Evolutionary conservation across 2,329 filamentous ascomycete species (phyloP), one percentile per base, ranked within the genome.

Genomic region (Pyricularia pennisetigena): DNA sequence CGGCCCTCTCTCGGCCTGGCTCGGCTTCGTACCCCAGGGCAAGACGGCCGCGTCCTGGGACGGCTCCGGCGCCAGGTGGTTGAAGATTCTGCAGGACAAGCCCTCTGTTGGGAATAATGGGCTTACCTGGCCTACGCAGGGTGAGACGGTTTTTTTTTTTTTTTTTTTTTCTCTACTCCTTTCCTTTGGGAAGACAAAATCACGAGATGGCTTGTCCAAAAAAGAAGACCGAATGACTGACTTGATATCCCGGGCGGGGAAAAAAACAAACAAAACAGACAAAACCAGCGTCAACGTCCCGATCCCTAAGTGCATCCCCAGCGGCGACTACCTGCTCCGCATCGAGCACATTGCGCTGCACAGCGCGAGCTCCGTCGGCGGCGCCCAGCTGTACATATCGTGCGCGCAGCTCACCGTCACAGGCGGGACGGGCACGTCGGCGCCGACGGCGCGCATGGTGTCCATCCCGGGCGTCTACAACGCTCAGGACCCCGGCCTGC

Each of bases 81-180:
- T 80, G 74, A 81, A 81, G 75, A 77, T 81, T 61, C 79, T 74
- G 73, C 77, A 81, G 73, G 78, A 80, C 70, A 74, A 76, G 70
- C 78, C 78, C 5, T 71, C 71, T 24, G 72, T 74, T 8, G 76
- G 75, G 4, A 74, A 75, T 2, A 72, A 74, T 4, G 73, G 75
- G n/a, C 74, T 80, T 67, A 76, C 68, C 1, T 81, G 79, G 78
- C 78, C 78, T 6, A 76, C 75, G 28, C 74, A 75, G 32, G 76
- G 79, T 79, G 61, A 16, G 71, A 68, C 41, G 12, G 28, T 26
- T 2, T 4, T 59, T 24, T 24, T 29, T 62, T 16, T 63, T 64
- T 30, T 63, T 9, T 16, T 29, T 12, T n/a, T n/a, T n/a, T n/a
- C n/a, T n/a, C n/a, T n/a, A n/a, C n/a, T n/a, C n/a, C n/a, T n/a